phyloP scores from a whole-genome alignment of 2,329 filamentous ascomycete species.

The Taxawa tesnikishii region DNA sequence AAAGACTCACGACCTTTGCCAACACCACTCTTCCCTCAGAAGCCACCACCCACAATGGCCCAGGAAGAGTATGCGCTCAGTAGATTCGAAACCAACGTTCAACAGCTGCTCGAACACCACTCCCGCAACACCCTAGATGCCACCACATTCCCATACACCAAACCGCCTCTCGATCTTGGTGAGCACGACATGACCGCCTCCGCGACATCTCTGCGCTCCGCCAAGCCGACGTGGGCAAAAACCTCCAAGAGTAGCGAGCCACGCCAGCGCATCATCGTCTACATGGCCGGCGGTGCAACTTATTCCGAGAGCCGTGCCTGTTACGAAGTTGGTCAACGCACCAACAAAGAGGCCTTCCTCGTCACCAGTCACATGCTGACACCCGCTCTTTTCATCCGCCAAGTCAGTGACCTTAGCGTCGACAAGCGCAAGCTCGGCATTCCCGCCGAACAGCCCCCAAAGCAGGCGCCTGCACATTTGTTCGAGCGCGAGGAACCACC shows the following conservation, averaged over 20 bases:
- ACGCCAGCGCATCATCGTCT: slow-evolving; percentile 80
- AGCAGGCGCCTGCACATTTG: slow-evolving; percentile 73
- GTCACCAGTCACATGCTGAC: slow-evolving; percentile 88
- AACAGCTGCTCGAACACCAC: slow-evolving; percentile 69
- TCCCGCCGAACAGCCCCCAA: slow-evolving; percentile 66
- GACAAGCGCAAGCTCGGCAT: slow-evolving; percentile 68
- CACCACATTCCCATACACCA: slow-evolving; percentile 34
- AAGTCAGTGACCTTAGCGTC: slow-evolving; percentile 66
- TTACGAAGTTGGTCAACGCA: slow-evolving; percentile 68
- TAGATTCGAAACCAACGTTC: slow-evolving; percentile 70
- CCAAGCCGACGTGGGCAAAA: slow-evolving; percentile 91
- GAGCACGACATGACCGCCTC: slow-evolving; percentile 42
- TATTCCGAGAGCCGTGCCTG: slow-evolving; percentile 82
- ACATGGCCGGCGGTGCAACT: slow-evolving; percentile 90
- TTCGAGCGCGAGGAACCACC: slow-evolving; percentile 59
- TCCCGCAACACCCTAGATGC: slow-evolving; percentile 28
- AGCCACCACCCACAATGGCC: slow-evolving; percentile 40
- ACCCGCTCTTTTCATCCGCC: slow-evolving; percentile 68
- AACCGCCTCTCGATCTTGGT: slow-evolving; percentile 46
- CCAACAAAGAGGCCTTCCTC: slow-evolving; percentile 73
- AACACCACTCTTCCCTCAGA: slow-evolving; percentile 59
- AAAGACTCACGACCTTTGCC: slow-evolving; percentile 62
- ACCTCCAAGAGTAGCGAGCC: slow-evolving; percentile 62
- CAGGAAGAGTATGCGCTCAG: slow-evolving; percentile 77
- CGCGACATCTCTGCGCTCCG: slow-evolving; percentile 65